Evolutionary conservation across 1,284 basidiomycete species (phyloP).

Genomic region (Ustilago curta): DNA sequence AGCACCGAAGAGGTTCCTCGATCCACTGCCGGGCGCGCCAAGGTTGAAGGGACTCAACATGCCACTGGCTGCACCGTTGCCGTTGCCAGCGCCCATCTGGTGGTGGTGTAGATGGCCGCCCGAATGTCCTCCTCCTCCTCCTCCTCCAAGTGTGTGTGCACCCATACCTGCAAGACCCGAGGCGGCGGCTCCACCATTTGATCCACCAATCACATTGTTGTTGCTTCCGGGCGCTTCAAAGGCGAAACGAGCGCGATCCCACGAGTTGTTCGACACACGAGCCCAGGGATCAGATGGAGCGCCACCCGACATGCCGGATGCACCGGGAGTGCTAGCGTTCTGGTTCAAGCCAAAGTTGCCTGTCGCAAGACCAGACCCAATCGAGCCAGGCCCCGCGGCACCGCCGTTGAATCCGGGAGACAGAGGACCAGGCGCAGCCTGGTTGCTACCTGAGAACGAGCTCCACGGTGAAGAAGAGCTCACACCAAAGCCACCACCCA

Average conservation of each 20-base stretch:
- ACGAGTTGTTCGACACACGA: slow-evolving; percentile 37
- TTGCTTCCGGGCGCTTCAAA: slow-evolving; percentile 61
- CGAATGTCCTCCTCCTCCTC: slow-evolving; percentile 12
- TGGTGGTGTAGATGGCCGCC: slow-evolving; percentile 22
- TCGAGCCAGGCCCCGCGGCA: slow-evolving; percentile 33
- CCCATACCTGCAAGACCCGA: slow-evolving; percentile 22
- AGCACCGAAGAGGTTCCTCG: slow-evolving; percentile 44
- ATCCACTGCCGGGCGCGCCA: slow-evolving; percentile 35
- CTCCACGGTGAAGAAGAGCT: slow-evolving; percentile 51
- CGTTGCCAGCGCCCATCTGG: slow-evolving; percentile 15
- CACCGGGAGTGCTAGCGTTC: slow-evolving; percentile 22
- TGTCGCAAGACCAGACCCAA: slow-evolving; percentile 24
- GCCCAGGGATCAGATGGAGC: slow-evolving; percentile 53
- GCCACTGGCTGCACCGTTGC: slow-evolving; percentile 14
- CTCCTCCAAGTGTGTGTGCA: slow-evolving; percentile 24
- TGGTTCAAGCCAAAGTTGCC: slow-evolving; percentile 32
- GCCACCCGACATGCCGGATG: slow-evolving; percentile 27
- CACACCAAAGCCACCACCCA: slow-evolving; percentile 40
- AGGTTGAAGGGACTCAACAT: slow-evolving; percentile 39
- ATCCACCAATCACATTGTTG: slow-evolving; percentile 16
- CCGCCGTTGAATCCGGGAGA: slow-evolving; percentile 38
- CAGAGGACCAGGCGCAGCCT: slow-evolving; percentile 39
- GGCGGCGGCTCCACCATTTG: slow-evolving; percentile 15
- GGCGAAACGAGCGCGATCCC: slow-evolving; percentile 66
- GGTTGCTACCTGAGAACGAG: slow-evolving; percentile 42